Percentiles rank a stretch among this genome's conserved stretches.
Evolutionary conservation across 2,329 filamentous ascomycete genomes (phyloP).

Genomic region (Calonectria pauciramosa): DNA sequence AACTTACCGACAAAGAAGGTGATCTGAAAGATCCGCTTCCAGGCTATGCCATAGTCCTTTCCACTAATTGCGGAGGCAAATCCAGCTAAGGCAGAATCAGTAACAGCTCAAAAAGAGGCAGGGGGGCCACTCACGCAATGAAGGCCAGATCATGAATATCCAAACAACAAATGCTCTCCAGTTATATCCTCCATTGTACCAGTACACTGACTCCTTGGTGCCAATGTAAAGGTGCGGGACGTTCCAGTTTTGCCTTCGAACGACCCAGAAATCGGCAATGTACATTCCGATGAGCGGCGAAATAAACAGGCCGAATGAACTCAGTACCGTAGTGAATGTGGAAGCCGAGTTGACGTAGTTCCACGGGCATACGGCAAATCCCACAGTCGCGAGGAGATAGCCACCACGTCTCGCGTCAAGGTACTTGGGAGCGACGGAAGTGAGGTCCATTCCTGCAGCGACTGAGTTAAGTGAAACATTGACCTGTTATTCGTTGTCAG

Average conservation of each 20-base stretch:
- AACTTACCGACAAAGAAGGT: background rate
- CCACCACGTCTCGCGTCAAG: background rate
- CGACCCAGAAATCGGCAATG: slow-evolving; percentile 6
- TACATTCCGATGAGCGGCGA: slow-evolving; percentile 5
- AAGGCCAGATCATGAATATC: slow-evolving; percentile 6
- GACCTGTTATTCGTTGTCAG: background rate
- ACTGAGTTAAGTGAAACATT: background rate
- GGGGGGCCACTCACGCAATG: background rate
- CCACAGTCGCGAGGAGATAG: background rate
- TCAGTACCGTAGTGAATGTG: background rate
- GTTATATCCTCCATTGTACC: slow-evolving; percentile 3
- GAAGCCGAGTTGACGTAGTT: slow-evolving; percentile 6
- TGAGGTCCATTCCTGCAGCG: background rate
- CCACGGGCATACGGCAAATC: background rate
- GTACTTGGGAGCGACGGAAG: slow-evolving; percentile 1
- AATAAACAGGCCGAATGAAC: background rate
- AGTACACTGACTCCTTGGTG: background rate
- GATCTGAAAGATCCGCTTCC: slow-evolving; percentile 3
- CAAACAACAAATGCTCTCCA: background rate
- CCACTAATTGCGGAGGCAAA: background rate
- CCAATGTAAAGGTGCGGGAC: background rate
- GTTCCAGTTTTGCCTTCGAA: background rate
- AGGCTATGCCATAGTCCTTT: background rate
- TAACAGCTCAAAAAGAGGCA: background rate
- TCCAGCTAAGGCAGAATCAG: background rate